Base-by-base conservation (phyloP, 371 early-diverging fungal species). In the Mortierella sp. region DNA sequence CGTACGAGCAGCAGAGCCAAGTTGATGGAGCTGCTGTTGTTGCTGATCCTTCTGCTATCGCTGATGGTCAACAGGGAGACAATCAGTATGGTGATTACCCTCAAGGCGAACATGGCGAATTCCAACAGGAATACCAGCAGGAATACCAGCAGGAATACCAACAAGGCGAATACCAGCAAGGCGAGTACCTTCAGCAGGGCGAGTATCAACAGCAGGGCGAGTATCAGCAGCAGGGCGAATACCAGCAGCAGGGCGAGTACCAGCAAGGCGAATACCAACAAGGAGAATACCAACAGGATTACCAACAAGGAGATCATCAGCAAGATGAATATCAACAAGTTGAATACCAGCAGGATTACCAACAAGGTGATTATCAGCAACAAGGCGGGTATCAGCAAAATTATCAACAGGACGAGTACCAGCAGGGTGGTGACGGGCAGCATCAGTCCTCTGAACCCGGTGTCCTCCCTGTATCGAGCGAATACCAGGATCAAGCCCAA, bases 71-170 rank as follows among this genome's bases (percentile, higher is more conserved):
- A 23, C 66, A 61, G 10, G 61, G 61, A 47, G 47, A 47, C 23
- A 3, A 59, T 22, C 64, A 64, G 55, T 26, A 64, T 85, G 66
- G 80, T 76, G 82, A n/a, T n/a, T n/a, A n/a, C n/a, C n/a, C 17
- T 17, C 54, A 70, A 22, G 64, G 43, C 1, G 55, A 55, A 19
- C 42, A 40, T 15, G 49, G 58, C 23, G 63, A 59, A 7, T 47
- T 35, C 53, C 26, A 23, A 2, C 40, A 58, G 34, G 66, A 65
- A 29, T 31, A 66, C 9, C 65, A 80, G 26, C 49, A 23, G 1
- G 62, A 66, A 12, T 62, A 76, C 47, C 66, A 70, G 32, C 62
- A 75, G 17, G 62, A 61, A 23, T 56, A 62, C 57, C 72, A 56
- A 35, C 72, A 72, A 23, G 72, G 61, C 1, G 72, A 72, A 1